These are phyloP conservation scores for Tilletia indica DNA, from an alignment of 1,284 basidiomycete species.

Conservation along the genomic window DNA sequence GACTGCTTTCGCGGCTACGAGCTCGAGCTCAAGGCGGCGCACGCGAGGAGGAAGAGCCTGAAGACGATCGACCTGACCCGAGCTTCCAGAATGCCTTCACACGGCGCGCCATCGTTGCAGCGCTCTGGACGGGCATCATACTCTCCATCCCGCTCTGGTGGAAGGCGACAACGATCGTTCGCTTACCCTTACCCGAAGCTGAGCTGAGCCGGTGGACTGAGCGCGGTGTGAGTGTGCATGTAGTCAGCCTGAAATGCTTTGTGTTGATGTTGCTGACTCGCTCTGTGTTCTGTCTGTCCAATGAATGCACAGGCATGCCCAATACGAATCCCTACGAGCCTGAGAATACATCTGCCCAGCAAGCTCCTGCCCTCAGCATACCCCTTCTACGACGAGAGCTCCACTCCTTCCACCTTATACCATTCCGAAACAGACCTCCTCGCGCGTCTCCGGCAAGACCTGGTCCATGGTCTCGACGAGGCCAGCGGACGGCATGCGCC, in stretches of 20 bases:
- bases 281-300: neutral
- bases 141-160: constrained; percentile 44
- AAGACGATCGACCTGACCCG: constrained; percentile 10
- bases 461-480: constrained; percentile 2
- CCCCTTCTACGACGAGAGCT: neutral
- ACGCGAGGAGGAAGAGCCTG: neutral
- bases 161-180: constrained; percentile 39
- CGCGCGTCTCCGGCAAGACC: neutral
- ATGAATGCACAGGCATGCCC: neutral
- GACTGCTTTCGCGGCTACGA: too few relatives aligned
- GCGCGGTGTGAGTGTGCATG: neutral
- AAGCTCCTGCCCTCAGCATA: neutral
- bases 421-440: neutral
- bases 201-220: constrained; percentile 26
- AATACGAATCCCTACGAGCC: neutral
- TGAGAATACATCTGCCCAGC: neutral
- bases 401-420: neutral
- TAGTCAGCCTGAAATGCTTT: neutral
- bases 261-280: neutral
- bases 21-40: neutral
- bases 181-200: constrained; percentile 37
- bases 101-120: constrained; percentile 29
- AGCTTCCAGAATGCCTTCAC: constrained; percentile 33
- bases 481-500: constrained; percentile 6
- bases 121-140: constrained; percentile 36